Base-by-base conservation (phyloP, 192 early-diverging fungal species). In the Coemansia sp. region DNA sequence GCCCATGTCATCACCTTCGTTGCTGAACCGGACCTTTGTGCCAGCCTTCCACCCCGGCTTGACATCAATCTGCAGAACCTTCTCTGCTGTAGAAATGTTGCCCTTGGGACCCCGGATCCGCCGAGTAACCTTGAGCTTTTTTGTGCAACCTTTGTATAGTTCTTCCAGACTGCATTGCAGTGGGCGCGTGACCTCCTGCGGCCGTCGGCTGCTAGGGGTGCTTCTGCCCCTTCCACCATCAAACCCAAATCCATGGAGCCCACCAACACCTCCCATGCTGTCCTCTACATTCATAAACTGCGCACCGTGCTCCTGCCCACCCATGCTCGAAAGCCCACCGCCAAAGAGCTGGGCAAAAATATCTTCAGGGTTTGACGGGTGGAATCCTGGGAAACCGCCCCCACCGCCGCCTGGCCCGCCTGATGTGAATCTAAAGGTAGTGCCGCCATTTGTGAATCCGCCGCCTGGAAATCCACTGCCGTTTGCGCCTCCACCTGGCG, bases 31-130 rank as follows among this genome's bases (percentile, higher is more conserved):
- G 72, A 99, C 88, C 78, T 98, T 99, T 61, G 97, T 95, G 18
- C 97, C 97, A 14, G 93, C 92, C 81, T 99, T 98, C 95, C 96
- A 95, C 3, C 97, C 97, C 10, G 94, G 88, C 71, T 92, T 94
- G 78, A 99, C 76, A 56, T 91, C 77, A 50, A 99, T 82, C 54
- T 83, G 84, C 8, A 99, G 80, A 14, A 95, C 82, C 81, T 98
- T 95, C 61, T 96, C 94, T 0, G 84, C 58, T 0, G 85, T 56
- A 0, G 73, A 54, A 24, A 67, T 26, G 16, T 62, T 60, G 24
- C 87, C 85, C 5, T 18, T 26, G 7, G 61, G 41, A 49, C 32
- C 51, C 7, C 38, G 66, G 9, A 84, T 80, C 52, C 86, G 88
- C 48, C 92, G 86, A 0, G 88, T 94, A 41, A 99, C 90, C 78